A percentile compares a stretch with the other conserved stretches of the same genome.
These are phyloP conservation scores for Fraxinus baroniana DNA, from an alignment of 305 asterid species.

Conservation along the genomic window DNA sequence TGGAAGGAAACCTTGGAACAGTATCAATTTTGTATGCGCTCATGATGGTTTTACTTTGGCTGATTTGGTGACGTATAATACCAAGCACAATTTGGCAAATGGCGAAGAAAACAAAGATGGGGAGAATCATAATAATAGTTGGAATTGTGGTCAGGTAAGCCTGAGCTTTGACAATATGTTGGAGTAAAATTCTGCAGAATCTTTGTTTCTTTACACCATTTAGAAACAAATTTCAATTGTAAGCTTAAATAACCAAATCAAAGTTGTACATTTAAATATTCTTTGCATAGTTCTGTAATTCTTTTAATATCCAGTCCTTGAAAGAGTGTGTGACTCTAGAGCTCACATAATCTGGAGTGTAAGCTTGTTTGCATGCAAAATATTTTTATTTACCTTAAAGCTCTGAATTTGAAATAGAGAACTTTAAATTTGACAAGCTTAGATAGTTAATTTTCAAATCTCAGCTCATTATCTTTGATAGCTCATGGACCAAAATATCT, in stretches of 20 bases:
- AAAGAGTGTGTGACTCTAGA: neutral
- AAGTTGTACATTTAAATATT: neutral
- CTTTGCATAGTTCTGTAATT: neutral
- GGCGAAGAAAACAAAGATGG: constrained; percentile 97
- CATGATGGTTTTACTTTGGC: constrained; percentile 99
- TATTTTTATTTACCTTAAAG: neutral
- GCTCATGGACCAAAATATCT: neutral
- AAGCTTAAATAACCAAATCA: neutral
- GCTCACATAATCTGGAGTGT: neutral
- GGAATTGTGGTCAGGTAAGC: constrained; percentile 95
- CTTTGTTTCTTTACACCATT: neutral
- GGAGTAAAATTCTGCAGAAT: neutral
- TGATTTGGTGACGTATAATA: constrained; percentile 83
- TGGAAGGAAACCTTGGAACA: constrained; percentile 98
- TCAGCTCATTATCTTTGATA: neutral
- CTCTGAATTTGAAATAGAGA: constrained; percentile 1
- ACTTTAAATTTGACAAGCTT: constrained; percentile 8
- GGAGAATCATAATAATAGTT: constrained; percentile 92
- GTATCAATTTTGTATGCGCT: constrained; percentile 84
- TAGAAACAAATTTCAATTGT: neutral
- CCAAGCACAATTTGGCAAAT: constrained; percentile 84
- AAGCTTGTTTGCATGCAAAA: constrained; percentile 1
- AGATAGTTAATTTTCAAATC: neutral
- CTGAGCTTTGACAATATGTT: neutral
- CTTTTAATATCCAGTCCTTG: neutral